Percentiles rank a stretch among this genome's conserved stretches.
Conservation (phyloP, 2,329 filamentous ascomycete genomes). For the Gremmenia infestans region DNA sequence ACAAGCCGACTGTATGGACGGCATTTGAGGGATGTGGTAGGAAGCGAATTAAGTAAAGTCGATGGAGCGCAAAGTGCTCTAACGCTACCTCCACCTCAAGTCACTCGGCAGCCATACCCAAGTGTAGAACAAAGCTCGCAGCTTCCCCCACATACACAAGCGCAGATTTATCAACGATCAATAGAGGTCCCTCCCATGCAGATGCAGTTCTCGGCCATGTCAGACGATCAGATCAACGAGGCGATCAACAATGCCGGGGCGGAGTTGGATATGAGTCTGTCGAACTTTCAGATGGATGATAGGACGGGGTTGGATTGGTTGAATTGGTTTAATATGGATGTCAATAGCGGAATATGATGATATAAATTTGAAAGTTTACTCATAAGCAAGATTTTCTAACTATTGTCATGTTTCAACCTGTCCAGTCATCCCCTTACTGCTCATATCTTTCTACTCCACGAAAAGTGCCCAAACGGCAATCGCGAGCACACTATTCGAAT, state of each 20-base stretch:
- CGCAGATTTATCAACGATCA: slow-evolving; percentile 3
- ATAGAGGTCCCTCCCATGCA: slow-evolving; percentile 3
- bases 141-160: not conserved
- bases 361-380: not conserved
- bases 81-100: not conserved
- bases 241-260: slow-evolving; percentile 59
- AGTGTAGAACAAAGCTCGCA: not conserved
- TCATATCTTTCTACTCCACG: slow-evolving; percentile 22
- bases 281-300: slow-evolving; percentile 23
- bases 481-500: slow-evolving; percentile 36
- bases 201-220: slow-evolving; percentile 61
- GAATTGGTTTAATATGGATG: slow-evolving; percentile 28
- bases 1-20: slow-evolving; percentile 56
- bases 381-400: too few species aligned
- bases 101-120: not conserved
- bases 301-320: slow-evolving; percentile 27
- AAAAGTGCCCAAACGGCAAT: slow-evolving; percentile 25
- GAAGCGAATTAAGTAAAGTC: slow-evolving; percentile 1
- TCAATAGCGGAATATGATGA: slow-evolving; percentile 2
- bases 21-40: slow-evolving; percentile 43
- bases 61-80: slow-evolving; percentile 1
- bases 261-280: slow-evolving; percentile 42
- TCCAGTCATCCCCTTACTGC: not conserved
- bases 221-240: slow-evolving; percentile 62
- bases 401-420: not conserved